Percentiles rank a stretch among this genome's conserved stretches.
Evolutionary conservation across 371 early-diverging fungal species (phyloP).

Genomic region (Rhizopus microsporus): DNA sequence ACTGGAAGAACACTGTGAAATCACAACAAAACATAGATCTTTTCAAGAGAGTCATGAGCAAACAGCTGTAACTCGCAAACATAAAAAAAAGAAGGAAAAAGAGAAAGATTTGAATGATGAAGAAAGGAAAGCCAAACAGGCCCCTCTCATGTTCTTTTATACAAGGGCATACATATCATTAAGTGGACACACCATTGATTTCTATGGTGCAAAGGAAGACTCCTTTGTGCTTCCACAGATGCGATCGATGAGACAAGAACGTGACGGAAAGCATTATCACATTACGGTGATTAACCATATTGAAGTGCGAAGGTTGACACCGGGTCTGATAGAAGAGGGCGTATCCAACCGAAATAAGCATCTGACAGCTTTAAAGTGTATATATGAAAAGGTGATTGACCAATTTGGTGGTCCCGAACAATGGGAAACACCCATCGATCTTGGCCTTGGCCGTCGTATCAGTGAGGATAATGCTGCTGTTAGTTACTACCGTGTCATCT

Average conservation of each 20-base stretch:
- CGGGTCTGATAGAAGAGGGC: neutral
- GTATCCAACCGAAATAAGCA: neutral
- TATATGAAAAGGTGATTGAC: neutral
- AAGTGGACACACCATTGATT: neutral
- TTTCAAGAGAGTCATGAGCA: neutral
- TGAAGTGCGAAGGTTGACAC: constrained; percentile 1
- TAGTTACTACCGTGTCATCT: constrained; percentile 20
- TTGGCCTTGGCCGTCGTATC: constrained; percentile 15
- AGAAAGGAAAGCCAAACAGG: neutral
- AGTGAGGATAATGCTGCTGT: neutral
- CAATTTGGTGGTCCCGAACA: constrained; percentile 1
- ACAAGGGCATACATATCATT: neutral
- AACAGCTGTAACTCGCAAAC: neutral
- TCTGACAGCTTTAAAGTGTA: neutral
- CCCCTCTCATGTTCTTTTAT: neutral
- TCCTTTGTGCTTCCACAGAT: neutral
- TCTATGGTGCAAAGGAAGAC: neutral
- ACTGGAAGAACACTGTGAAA: too few species aligned
- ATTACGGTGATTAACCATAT: constrained; percentile 23
- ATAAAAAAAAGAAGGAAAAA: neutral
- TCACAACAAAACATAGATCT: neutral
- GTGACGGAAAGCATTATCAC: constrained; percentile 14
- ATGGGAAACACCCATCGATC: constrained; percentile 27
- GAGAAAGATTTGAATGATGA: neutral
- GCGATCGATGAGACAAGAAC: neutral